Evolutionary conservation across 495 filamentous ascomycete genomes (phyloP).

Genomic region (Penicillium roqueforti): DNA sequence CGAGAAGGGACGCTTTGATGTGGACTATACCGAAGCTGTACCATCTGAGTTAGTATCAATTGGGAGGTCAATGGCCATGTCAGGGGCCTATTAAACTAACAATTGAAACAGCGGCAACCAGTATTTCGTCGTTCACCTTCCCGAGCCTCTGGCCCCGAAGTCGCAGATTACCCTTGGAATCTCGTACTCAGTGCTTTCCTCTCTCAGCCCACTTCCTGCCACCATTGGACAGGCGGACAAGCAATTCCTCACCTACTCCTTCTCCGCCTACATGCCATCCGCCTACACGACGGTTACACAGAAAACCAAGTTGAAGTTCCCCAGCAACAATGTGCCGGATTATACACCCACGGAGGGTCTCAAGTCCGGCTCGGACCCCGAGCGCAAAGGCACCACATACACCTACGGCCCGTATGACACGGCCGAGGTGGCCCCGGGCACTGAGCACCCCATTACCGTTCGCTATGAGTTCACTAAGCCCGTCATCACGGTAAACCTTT

Average conservation of each 20-base stretch:
- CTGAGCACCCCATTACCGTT: constrained; percentile 64
- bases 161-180: constrained; percentile 82
- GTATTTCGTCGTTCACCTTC: constrained; percentile 79
- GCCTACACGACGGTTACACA: constrained; percentile 84
- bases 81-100: constrained; percentile 9
- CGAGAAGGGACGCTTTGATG: constrained; percentile 60
- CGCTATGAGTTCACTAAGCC: constrained; percentile 97
- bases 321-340: constrained; percentile 71
- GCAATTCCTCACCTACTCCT: constrained; percentile 80
- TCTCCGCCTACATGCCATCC: constrained; percentile 76
- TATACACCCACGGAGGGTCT: constrained; percentile 67
- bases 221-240: constrained; percentile 73
- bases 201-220: constrained; percentile 74
- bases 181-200: constrained; percentile 70
- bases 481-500: constrained; percentile 63
- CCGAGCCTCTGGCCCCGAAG: constrained; percentile 66
- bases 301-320: constrained; percentile 94
- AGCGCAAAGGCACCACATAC: constrained; percentile 77
- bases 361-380: constrained; percentile 67
- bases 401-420: constrained; percentile 90
- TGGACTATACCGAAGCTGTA: constrained; percentile 51
- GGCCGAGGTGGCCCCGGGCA: constrained; percentile 62
- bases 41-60: constrained; percentile 27
- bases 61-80: constrained; percentile 23
- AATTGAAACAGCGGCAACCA: constrained; percentile 57